Evolutionary conservation across 768 basidiomycete species (phyloP), one percentile per base, ranked within the genome.

Genomic region (Leucocoprinus sp.): DNA sequence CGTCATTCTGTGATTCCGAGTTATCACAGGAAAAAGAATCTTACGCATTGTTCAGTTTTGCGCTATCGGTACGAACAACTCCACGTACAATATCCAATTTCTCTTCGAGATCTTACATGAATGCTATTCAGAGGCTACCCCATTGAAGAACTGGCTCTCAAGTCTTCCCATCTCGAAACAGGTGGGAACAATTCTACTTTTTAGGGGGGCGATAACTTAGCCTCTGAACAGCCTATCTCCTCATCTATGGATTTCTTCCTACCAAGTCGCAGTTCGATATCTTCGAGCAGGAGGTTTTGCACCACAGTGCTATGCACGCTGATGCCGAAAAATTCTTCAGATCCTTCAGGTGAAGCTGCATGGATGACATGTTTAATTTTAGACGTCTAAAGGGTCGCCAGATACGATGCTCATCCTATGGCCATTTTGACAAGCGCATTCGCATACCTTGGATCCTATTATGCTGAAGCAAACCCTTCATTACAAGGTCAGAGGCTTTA

Each of bases 321-420:
- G 84, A 86, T 50, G 75, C 84, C 21, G 78, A 79, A 50, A 72
- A 76, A 37, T 76, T 87, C 68, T 80, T 80, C 65, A 70, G 76
- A 27, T 73, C 81, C 21, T 85, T 84, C 65, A 68, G 80, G 79
- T 74, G 39, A 39, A 64, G 26, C 3, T 17, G 51, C 24, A 35
- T 8, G 31, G 11, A 38, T 26, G 36, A 8, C 42, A 27, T n/a
- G 36, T 31, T 18, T 14, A 12, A 3, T 37, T 12, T 37, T 29
- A 26, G 23, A 14, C 33, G 8, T 14, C 15, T 31, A 19, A 37
- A 24, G 36, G n/a, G 29, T 33, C 27, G 15, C 22, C 46, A 87
- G 89, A 40, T 90, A 91, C 58, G 91, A 93, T 50, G 85, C 91
- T 1, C 91, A 93, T 56, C 91, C 91, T 0, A 93, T 92, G 90